Conservation (phyloP, 1,139 yeast species). For the Yamadazyma spencermartinsiae region DNA sequence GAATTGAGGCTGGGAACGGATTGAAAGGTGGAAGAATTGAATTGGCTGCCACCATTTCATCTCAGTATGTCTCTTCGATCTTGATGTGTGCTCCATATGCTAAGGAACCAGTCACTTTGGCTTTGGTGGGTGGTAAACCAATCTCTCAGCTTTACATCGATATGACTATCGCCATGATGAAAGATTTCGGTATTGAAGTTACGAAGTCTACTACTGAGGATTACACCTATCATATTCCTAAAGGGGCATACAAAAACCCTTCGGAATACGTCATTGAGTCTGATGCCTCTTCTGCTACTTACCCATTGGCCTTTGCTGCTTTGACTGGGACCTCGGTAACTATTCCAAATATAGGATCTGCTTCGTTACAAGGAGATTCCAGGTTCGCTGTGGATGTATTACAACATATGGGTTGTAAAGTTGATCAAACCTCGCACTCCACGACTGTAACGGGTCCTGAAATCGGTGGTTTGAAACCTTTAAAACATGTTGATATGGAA, state of each 20-base stretch:
- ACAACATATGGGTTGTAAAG: conserved; percentile 93
- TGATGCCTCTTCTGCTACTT: conserved; percentile 98
- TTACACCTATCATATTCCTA: conserved; percentile 87
- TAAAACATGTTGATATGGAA: conserved; percentile 89
- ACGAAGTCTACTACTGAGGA: conserved; percentile 66
- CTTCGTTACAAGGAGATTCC: conserved; percentile 96
- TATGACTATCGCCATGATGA: conserved; percentile 97
- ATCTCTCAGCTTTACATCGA: conserved; percentile 93
- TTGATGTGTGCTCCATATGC: conserved; percentile 99
- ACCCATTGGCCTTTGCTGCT: conserved; percentile 98
- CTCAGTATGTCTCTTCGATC: conserved; percentile 95
- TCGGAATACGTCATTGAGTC: conserved; percentile 85
- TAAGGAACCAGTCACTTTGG: conserved; percentile 76
- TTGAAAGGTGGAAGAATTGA: conserved; percentile 90
- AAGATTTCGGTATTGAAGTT: conserved; percentile 82
- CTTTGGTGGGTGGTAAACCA: conserved; percentile 95
- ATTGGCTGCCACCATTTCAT: conserved; percentile 92
- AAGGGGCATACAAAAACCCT: conserved; percentile 79
- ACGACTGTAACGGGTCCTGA: conserved; percentile 94
- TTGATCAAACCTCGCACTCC: conserved; percentile 74
- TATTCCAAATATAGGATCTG: conserved; percentile 89
- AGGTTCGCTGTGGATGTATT: conserved; percentile 92
- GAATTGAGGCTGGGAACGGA: conserved; percentile 66
- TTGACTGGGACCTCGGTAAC: conserved; percentile 91
- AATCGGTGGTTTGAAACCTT: conserved; percentile 63